Evolutionary conservation across 495 filamentous ascomycete species (phyloP).

Genomic region (Talaromyces thailandensis): DNA sequence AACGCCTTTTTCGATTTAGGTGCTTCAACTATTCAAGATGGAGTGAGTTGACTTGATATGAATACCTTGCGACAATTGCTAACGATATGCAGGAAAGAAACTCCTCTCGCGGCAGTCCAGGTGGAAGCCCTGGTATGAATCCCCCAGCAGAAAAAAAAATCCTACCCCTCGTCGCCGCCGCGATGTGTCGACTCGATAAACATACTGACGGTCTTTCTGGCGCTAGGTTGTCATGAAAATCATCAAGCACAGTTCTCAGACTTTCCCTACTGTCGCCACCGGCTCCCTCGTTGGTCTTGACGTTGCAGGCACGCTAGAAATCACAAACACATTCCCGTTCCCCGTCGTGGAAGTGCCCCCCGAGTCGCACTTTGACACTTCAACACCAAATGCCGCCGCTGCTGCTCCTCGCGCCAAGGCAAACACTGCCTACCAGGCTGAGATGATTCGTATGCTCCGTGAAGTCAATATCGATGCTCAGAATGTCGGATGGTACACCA

Average conservation of each 20-base stretch:
- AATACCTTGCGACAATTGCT: not conserved
- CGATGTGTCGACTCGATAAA: constrained; percentile 4
- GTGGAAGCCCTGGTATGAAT: constrained; percentile 68
- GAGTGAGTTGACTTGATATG: constrained; percentile 22
- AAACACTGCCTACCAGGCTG: constrained; percentile 81
- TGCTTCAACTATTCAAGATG: constrained; percentile 27
- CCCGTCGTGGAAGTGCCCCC: constrained; percentile 70
- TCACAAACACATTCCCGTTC: constrained; percentile 95
- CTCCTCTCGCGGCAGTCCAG: constrained; percentile 67
- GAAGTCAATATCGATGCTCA: constrained; percentile 99
- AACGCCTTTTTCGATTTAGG: not conserved
- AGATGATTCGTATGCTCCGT: constrained; percentile 93
- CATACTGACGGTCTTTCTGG: constrained; percentile 10
- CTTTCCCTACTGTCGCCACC: constrained; percentile 83
- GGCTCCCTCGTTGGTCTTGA: constrained; percentile 93
- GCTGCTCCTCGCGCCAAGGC: constrained; percentile 87
- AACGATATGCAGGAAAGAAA: constrained; percentile 39
- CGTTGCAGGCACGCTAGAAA: constrained; percentile 66
- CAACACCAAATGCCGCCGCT: constrained; percentile 66
- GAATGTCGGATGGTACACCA: constrained; percentile 97
- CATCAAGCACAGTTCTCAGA: constrained; percentile 80
- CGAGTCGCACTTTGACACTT: constrained; percentile 73
- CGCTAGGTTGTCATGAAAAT: constrained; percentile 90
- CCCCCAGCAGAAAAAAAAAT: constrained; percentile 13
- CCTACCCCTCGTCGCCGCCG: constrained; percentile 21